phyloP scores from a whole-genome alignment of 2,329 filamentous ascomycete species.

The Triangularia verruculosa region DNA sequence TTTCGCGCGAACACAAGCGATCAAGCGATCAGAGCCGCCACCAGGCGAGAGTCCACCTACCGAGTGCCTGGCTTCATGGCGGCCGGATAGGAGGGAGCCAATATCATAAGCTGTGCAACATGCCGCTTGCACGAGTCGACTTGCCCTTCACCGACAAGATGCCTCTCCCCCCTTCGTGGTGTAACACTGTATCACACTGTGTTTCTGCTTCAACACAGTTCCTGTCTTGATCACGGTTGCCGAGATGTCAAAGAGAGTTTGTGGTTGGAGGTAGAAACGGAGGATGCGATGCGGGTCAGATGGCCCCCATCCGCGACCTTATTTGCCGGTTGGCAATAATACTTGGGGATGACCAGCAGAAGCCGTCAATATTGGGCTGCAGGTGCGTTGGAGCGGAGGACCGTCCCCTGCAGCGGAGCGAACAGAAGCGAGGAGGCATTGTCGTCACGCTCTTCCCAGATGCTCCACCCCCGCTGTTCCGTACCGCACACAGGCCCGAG shows the following conservation, averaged over 20 bases:
- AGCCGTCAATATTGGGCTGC: conserved; percentile 18
- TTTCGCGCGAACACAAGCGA: background rate
- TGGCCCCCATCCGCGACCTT: conserved; percentile 20
- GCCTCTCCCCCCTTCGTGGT: background rate
- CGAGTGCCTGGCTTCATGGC: background rate
- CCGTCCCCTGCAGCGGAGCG: conserved; percentile 10
- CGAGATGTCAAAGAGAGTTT: background rate
- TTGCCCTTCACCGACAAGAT: background rate
- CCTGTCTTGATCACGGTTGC: background rate
- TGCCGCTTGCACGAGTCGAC: background rate
- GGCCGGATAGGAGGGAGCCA: background rate
- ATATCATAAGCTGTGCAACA: background rate
- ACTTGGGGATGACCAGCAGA: background rate
- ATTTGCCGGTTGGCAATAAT: conserved; percentile 14
- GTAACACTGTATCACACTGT: background rate
- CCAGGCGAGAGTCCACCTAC: background rate
- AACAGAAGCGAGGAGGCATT: background rate
- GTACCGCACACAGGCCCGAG: background rate
- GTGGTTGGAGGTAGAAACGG: background rate
- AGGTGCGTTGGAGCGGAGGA: conserved; percentile 12
- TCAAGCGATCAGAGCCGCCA: background rate
- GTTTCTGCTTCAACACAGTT: background rate
- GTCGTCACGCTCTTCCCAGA: background rate
- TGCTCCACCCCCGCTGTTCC: background rate
- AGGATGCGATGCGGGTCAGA: conserved; percentile 6